phyloP scores from a whole-genome alignment of 2,329 filamentous ascomycete genomes.

The Hyphodiscus sp. region DNA sequence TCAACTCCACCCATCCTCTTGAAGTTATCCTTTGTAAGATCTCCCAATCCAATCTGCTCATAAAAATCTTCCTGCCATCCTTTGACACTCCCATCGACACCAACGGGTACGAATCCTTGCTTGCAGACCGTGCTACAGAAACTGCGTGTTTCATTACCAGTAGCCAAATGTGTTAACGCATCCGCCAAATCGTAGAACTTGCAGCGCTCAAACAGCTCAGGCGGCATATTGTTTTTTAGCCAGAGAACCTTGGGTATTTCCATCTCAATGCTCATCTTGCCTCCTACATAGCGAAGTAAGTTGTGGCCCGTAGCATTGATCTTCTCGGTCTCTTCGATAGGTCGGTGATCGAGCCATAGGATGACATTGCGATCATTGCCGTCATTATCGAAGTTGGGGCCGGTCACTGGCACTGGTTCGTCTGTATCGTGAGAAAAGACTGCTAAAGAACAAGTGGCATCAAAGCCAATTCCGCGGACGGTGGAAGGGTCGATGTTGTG shows the following conservation, averaged over 20 bases:
- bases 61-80: slow-evolving; percentile 98
- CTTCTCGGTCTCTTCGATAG: slow-evolving; percentile 81
- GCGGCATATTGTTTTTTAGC: slow-evolving; percentile 97
- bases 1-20: slow-evolving; percentile 91
- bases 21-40: slow-evolving; percentile 80
- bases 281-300: slow-evolving; percentile 89
- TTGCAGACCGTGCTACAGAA: slow-evolving; percentile 97
- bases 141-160: slow-evolving; percentile 83
- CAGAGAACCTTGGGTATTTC: slow-evolving; percentile 97
- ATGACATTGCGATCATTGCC: slow-evolving; percentile 90
- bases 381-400: slow-evolving; percentile 73
- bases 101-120: slow-evolving; percentile 94
- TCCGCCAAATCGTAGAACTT: slow-evolving; percentile 96
- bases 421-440: slow-evolving; percentile 87
- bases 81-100: slow-evolving; percentile 93
- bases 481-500: slow-evolving; percentile 68
- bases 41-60: slow-evolving; percentile 75
- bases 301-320: slow-evolving; percentile 93
- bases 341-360: slow-evolving; percentile 93
- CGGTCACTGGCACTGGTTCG: slow-evolving; percentile 85
- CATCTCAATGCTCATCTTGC: slow-evolving; percentile 99
- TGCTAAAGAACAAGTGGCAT: slow-evolving; percentile 94
- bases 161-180: slow-evolving; percentile 89
- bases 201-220: slow-evolving; percentile 82
- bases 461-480: slow-evolving; percentile 90